Evolutionary conservation across 352 stramenopile species (phyloP).

Genomic region (Lagenidium giganteum): DNA sequence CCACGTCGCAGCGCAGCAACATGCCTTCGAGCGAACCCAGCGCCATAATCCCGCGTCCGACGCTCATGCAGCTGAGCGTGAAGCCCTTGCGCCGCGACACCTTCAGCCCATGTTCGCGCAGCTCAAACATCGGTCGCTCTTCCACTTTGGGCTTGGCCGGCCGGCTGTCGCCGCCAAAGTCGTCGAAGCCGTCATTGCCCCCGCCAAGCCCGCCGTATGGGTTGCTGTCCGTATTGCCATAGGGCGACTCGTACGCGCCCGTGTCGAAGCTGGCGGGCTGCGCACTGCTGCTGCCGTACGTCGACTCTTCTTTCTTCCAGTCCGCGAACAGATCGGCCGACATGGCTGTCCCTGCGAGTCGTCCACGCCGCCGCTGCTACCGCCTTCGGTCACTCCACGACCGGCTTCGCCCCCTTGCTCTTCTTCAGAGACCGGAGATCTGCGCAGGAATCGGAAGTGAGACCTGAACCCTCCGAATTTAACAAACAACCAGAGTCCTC

Average conservation of each 20-base stretch:
- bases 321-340: conserved; percentile 87
- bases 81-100: conserved; percentile 82
- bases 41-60: conserved; percentile 75
- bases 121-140: conserved; percentile 81
- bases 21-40: conserved; percentile 81
- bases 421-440: no score
- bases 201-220: conserved; percentile 16
- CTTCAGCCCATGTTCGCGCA: conserved; percentile 81
- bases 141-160: conserved; percentile 46
- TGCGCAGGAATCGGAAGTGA: no score
- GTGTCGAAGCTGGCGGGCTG: no score
- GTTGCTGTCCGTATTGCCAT: conserved; percentile 9
- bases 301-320: conserved; percentile 67
- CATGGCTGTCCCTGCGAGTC: no score
- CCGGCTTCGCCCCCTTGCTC: no score
- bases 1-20: conserved; percentile 70
- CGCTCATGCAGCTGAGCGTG: conserved; percentile 74
- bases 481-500: no score
- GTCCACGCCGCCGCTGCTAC: no score
- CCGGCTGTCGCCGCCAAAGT: conserved; percentile 44
- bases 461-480: no score
- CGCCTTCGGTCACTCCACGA: no score
- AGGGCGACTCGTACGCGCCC: conserved; percentile 9
- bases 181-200: conserved; percentile 1
- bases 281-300: no score